Evolutionary conservation across 768 basidiomycete species (phyloP).

Genomic region (Leccinum aurantiacum): DNA sequence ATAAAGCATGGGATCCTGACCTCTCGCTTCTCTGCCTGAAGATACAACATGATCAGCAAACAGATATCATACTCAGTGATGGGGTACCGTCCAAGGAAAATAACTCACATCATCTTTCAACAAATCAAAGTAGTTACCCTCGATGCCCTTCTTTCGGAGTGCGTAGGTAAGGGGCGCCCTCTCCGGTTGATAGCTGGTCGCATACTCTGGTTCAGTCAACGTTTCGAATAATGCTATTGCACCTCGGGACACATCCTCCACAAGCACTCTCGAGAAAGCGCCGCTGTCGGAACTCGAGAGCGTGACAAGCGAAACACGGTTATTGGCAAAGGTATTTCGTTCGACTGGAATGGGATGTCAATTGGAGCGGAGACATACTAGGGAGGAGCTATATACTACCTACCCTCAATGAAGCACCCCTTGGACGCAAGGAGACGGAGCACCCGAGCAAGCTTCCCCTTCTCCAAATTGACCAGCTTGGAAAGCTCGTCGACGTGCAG

Average conservation of each 20-base stretch:
- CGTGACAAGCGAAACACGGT: slow-evolving; percentile 32
- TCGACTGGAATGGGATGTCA: slow-evolving; percentile 15
- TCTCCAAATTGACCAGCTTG: not conserved
- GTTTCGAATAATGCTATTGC: slow-evolving; percentile 24
- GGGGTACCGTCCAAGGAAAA: not conserved
- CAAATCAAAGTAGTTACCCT: slow-evolving; percentile 24
- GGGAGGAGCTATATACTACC: not conserved
- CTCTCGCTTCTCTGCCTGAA: slow-evolving; percentile 16
- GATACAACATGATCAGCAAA: not conserved
- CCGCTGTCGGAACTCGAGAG: slow-evolving; percentile 13
- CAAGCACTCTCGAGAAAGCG: slow-evolving; percentile 8
- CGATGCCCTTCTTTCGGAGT: slow-evolving; percentile 11
- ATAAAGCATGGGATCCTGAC: slow-evolving; percentile 2
- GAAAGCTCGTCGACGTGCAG: not conserved
- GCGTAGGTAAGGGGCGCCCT: slow-evolving; percentile 25
- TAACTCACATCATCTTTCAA: slow-evolving; percentile 21
- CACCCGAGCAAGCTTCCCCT: slow-evolving; percentile 16
- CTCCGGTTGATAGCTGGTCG: slow-evolving; percentile 20
- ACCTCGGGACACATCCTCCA: slow-evolving; percentile 14
- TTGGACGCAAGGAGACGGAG: slow-evolving; percentile 33
- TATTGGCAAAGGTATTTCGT: slow-evolving; percentile 18
- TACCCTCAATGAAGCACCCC: slow-evolving; percentile 34
- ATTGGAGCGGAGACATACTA: not conserved
- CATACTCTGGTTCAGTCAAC: slow-evolving; percentile 27
- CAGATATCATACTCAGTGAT: not conserved